Conservation (phyloP, 805 yeast genomes). For the Ogataea minuta region DNA sequence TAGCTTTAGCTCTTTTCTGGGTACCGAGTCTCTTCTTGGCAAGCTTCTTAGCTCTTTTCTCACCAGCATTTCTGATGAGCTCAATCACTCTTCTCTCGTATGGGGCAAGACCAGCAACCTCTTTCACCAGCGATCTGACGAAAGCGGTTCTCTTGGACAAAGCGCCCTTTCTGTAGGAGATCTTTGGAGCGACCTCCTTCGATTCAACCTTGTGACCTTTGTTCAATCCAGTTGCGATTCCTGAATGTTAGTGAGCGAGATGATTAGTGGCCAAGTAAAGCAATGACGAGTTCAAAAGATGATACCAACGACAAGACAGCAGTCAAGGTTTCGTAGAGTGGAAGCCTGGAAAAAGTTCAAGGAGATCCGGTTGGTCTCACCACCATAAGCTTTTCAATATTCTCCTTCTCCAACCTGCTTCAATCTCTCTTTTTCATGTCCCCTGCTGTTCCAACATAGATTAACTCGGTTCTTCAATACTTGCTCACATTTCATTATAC, state of each 20-base stretch:
- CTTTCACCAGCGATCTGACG: constrained; percentile 93
- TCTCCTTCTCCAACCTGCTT: too few relatives aligned
- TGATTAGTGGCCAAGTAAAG: not conserved
- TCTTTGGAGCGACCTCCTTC: constrained; percentile 81
- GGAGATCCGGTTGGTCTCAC: too few relatives aligned
- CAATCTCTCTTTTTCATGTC: too few relatives aligned
- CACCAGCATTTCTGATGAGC: constrained; percentile 99
- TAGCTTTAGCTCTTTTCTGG: constrained; percentile 98
- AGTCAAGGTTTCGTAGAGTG: too few relatives aligned
- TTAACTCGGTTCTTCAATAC: not conserved
- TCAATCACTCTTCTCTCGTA: constrained; percentile 99
- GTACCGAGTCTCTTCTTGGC: constrained; percentile 99
- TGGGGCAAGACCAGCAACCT: constrained; percentile 99
- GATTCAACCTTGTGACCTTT: constrained; percentile 97
- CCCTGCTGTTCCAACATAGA: not conserved
- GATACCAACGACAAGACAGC: not conserved
- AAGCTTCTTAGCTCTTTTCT: constrained; percentile 99
- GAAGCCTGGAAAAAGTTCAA: too few relatives aligned
- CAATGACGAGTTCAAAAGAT: not conserved
- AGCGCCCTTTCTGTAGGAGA: constrained; percentile 96
- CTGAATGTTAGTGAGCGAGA: constrained; percentile 37
- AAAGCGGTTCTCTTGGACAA: constrained; percentile 92
- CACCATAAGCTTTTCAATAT: too few relatives aligned
- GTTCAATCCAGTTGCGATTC: constrained; percentile 98
- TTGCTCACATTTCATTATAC: constrained; percentile 28